Evolutionary conservation across 2,329 filamentous ascomycete species (phyloP), one percentile per base, ranked within the genome.

Genomic region (Epichloe sp.): DNA sequence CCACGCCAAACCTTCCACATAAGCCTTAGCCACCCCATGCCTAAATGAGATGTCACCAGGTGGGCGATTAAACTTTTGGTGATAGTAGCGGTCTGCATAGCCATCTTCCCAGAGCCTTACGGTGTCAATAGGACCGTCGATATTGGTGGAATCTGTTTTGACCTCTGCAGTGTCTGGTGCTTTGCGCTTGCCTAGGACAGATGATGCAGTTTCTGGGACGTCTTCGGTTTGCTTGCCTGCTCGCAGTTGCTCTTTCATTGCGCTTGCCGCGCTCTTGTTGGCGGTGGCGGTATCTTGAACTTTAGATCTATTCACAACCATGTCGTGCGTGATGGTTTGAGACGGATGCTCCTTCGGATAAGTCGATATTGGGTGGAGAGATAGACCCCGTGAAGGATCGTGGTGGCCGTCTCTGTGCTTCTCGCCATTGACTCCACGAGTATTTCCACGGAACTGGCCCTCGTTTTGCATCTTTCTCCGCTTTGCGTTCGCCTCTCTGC

Each of bases 1-100:
- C 93, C 94, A 98, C 21, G 86, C 86, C 10, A 98, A 77, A 37
- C 93, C 93, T 71, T 97, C 89, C 12, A 91, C 89, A 65, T 98
- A 98, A n/a, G 87, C 81, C 50, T 82, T 80, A 37, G 86, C 93
- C 52, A 98, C 94, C 62, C 88, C 80, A 66, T 90, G 85, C 50
- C 91, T 86, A 67, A 97, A 97, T 48, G 82, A 86, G 47, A 86
- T 74, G 65, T 98, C 86, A 49, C 84, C 79, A 2, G 88, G 82
- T 53, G 86, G 82, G 45, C 88, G 88, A 47, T 88, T 77, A 62
- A 98, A 98, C 65, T 98, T 98, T 65, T 95, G 88, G 65, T 95
- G 85, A 64, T 98, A 98, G 67, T 98, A 98, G 45, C 93, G 80
- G 68, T 96, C 91, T 48, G 85, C 83, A 65, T 98, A 98, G 7